phyloP scores from a whole-genome alignment of 2,329 filamentous ascomycete species.

The Colletotrichum costaricense region DNA sequence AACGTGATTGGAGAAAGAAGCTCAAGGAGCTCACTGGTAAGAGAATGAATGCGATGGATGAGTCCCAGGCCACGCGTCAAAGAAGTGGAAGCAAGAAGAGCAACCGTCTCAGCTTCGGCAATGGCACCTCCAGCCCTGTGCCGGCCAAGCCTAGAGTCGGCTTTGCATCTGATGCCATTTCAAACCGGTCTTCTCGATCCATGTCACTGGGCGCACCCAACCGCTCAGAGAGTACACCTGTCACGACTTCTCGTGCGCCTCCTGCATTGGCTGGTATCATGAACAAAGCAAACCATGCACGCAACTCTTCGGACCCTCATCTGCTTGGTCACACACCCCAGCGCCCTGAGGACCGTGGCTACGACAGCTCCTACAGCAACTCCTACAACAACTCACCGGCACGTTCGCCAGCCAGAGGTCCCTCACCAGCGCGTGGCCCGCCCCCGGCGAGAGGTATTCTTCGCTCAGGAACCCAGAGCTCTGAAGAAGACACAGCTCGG shows the following conservation, averaged over 20 bases:
- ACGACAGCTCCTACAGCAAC: slow-evolving; percentile 42
- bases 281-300: slow-evolving; percentile 50
- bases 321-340: slow-evolving; percentile 39
- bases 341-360: slow-evolving; percentile 39
- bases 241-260: slow-evolving; percentile 49
- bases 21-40: slow-evolving; percentile 89
- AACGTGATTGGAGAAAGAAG: slow-evolving; percentile 89
- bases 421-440: slow-evolving; percentile 39
- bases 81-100: slow-evolving; percentile 69
- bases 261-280: slow-evolving; percentile 45
- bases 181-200: slow-evolving; percentile 64
- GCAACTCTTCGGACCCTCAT: slow-evolving; percentile 61
- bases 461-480: slow-evolving; percentile 52
- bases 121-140: slow-evolving; percentile 42
- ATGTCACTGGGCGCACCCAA: slow-evolving; percentile 54
- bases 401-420: slow-evolving; percentile 13
- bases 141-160: slow-evolving; percentile 60
- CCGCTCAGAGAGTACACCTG: slow-evolving; percentile 63
- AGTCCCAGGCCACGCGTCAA: slow-evolving; percentile 49
- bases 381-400: slow-evolving; percentile 47
- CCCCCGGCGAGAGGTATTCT: slow-evolving; percentile 52
- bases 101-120: slow-evolving; percentile 66
- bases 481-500: slow-evolving; percentile 60
- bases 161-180: slow-evolving; percentile 65
- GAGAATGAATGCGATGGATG: slow-evolving; percentile 73